Evolutionary conservation across 2,329 filamentous ascomycete species (phyloP), one percentile per base, ranked within the genome.

Genomic region (Clarireedia sp.): DNA sequence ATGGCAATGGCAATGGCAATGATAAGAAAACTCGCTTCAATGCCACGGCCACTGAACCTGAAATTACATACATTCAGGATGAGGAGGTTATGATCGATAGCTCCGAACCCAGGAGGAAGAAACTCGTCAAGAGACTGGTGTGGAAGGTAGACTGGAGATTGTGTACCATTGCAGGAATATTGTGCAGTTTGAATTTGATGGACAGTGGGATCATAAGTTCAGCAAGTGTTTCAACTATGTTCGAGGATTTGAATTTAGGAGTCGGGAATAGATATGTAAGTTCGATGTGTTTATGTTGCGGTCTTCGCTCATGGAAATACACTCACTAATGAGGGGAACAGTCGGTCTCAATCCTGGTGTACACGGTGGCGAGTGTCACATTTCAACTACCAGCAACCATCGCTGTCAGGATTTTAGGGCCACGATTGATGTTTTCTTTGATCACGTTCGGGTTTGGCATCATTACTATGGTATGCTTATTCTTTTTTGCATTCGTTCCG

Each of bases 281-380:
- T 65, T 37, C n/a, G 10, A 12, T 8, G 12, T 10, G 6, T 19
- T 36, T 26, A 8, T 26, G 6, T 48, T 5, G 36, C 12, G 10
- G n/a, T 17, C 19, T 29, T 41, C 33, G 6, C 41, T 51, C 14
- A 23, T 51, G 21, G 48, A 10, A 47, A 23, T 10, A 33, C 16
- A 29, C 40, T 58, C 16, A 29, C 40, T 58, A 5, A 37, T 56
- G 48, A 52, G 6, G n/a, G 21, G 4, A 37, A 47, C 48, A 67
- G 64, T 85, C 82, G 1, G 78, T 88, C 4, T 78, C 82, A 21
- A 88, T 89, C 56, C 85, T 88, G 71, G 86, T 88, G 66, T 87
- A 88, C 69, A 87, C 85, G 9, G 77, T 88, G 54, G 75, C 83
- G 5, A 82, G 78, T 63, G 83, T 89, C 41, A 76, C 77, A 9